Percentiles rank a stretch among this genome's conserved stretches.
These are phyloP conservation scores for Macrophomina pseudophaseolina DNA, from an alignment of 2,329 filamentous ascomycete species.

Conservation along the genomic window DNA sequence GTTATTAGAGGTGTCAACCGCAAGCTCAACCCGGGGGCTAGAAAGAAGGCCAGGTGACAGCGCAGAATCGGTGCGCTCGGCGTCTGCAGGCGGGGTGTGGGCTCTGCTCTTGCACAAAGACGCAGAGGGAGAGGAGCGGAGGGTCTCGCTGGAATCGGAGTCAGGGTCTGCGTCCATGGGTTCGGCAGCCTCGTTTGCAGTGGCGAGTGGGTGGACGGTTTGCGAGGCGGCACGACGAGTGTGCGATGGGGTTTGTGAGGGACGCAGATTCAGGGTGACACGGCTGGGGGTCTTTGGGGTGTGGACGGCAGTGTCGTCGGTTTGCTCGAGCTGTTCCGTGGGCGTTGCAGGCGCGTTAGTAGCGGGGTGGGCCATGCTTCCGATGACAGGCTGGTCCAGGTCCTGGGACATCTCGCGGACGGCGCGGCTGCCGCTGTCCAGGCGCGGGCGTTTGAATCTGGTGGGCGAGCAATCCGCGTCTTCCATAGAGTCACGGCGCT, in stretches of 20 bases:
- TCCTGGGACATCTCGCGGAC: constrained; percentile 40
- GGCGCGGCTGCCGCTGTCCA: constrained; percentile 45
- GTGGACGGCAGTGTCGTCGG: constrained; percentile 28
- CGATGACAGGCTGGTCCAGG: constrained; percentile 11
- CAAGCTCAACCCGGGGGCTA: constrained; percentile 46
- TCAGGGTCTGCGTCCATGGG: constrained; percentile 8
- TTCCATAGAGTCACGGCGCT: constrained; percentile 50
- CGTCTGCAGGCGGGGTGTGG: constrained; percentile 5
- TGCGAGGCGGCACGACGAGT: background rate
- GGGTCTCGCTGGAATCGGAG: constrained; percentile 18
- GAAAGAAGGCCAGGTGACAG: constrained; percentile 32
- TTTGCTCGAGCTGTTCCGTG: constrained; percentile 37
- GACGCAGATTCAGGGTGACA: constrained; percentile 27
- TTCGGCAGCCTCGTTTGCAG: constrained; percentile 13
- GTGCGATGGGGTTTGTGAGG: constrained; percentile 15
- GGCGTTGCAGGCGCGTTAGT: constrained; percentile 26
- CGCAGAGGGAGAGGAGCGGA: constrained; percentile 13
- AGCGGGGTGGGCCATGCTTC: constrained; percentile 26
- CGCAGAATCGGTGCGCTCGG: constrained; percentile 20
- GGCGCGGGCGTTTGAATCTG: constrained; percentile 51
- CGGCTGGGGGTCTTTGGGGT: constrained; percentile 27
- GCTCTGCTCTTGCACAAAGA: constrained; percentile 11
- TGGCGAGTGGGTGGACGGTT: background rate
- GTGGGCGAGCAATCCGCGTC: constrained; percentile 52
- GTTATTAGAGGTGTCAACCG: constrained; percentile 38